These are phyloP conservation scores for Cyberlindnera maritima DNA, from an alignment of 805 yeast species.

Conservation along the genomic window DNA sequence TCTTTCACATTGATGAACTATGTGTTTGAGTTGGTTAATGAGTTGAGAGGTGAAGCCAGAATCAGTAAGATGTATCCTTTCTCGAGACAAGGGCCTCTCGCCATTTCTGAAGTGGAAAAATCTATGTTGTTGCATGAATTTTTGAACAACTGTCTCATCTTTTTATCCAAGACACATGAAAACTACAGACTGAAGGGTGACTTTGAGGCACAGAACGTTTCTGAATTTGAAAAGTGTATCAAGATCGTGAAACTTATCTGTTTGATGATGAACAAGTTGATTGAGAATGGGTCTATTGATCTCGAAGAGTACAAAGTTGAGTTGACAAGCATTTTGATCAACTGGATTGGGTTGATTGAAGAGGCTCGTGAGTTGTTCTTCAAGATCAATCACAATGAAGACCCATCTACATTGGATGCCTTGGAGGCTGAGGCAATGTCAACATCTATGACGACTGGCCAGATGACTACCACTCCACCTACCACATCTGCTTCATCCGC, in stretches of 20 bases:
- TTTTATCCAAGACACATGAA: slow-evolving; percentile 35
- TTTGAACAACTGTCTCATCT: slow-evolving; percentile 51
- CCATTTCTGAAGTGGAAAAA: slow-evolving; percentile 55
- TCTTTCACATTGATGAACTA: slow-evolving; percentile 58
- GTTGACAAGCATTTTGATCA: slow-evolving; percentile 55
- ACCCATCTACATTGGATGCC: slow-evolving; percentile 3
- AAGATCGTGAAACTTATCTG: slow-evolving; percentile 54
- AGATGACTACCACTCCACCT: background rate
- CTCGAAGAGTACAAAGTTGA: slow-evolving; percentile 56
- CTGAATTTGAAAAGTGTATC: slow-evolving; percentile 29
- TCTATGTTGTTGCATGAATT: slow-evolving; percentile 72
- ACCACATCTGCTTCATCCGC: background rate
- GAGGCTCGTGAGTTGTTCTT: slow-evolving; percentile 63
- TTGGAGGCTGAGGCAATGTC: slow-evolving; percentile 1
- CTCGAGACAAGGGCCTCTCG: slow-evolving; percentile 55
- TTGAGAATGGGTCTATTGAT: slow-evolving; percentile 42
- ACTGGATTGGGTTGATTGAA: slow-evolving; percentile 62
- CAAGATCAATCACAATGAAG: slow-evolving; percentile 26
- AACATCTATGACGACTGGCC: background rate
- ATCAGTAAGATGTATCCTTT: slow-evolving; percentile 33
- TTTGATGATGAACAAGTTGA: slow-evolving; percentile 56
- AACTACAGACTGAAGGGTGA: slow-evolving; percentile 17
- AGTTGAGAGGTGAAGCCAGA: slow-evolving; percentile 47
- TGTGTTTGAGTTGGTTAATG: slow-evolving; percentile 57
- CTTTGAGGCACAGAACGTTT: slow-evolving; percentile 19